These are phyloP conservation scores for Wakefieldia striispora DNA, from an alignment of 768 basidiomycete genomes.

Conservation along the genomic window DNA sequence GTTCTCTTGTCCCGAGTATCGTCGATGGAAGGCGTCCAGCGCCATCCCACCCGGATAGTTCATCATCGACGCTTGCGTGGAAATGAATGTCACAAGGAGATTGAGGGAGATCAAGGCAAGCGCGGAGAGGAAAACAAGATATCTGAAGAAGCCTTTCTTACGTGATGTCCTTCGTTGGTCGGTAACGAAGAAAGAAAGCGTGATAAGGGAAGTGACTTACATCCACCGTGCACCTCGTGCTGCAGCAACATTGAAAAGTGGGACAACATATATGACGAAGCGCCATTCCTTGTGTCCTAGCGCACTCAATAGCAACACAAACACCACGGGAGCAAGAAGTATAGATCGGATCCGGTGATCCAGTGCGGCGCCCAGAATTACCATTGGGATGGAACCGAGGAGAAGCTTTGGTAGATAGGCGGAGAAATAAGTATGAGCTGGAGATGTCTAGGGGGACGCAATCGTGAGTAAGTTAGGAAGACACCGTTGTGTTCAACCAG, in stretches of 20 bases:
- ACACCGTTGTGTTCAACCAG: not conserved
- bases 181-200: not conserved
- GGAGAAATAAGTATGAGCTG: constrained; percentile 63
- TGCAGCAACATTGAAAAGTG: constrained; percentile 76
- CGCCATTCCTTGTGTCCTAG: constrained; percentile 98
- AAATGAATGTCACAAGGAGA: constrained; percentile 46
- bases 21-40: constrained; percentile 56
- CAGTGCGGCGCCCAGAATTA: constrained; percentile 47
- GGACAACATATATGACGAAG: constrained; percentile 87
- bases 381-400: constrained; percentile 59
- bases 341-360: constrained; percentile 52
- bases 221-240: constrained; percentile 61
- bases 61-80: constrained; percentile 54
- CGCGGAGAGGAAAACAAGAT: constrained; percentile 45
- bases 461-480: not conserved
- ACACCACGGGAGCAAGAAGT: constrained; percentile 49
- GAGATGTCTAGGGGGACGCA: constrained; percentile 55
- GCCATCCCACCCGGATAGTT: constrained; percentile 94
- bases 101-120: constrained; percentile 55
- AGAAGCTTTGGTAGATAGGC: constrained; percentile 76
- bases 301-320: constrained; percentile 63
- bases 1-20: constrained; percentile 35
- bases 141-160: constrained; percentile 47
- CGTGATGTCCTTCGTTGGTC: constrained; percentile 40
- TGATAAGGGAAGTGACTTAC: constrained; percentile 41